Conservation (phyloP, 441 rosid genomes). For the Macaranga tanarius region DNA sequence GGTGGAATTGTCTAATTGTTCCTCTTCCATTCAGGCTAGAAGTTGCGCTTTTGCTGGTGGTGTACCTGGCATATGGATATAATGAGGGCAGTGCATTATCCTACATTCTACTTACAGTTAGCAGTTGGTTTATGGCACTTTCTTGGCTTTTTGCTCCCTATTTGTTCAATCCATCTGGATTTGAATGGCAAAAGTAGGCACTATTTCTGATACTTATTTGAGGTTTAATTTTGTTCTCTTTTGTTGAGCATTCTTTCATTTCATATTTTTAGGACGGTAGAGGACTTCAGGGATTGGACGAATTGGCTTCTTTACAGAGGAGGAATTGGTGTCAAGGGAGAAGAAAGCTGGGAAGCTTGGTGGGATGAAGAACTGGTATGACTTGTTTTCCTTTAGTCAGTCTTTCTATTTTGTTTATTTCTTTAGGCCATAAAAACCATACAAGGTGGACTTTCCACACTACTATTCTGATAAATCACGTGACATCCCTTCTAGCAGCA, state of each 20-base stretch:
- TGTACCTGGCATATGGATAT: constrained; percentile 87
- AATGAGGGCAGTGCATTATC: constrained; percentile 75
- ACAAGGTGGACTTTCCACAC: not conserved
- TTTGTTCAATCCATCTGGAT: constrained; percentile 96
- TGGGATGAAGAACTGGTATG: constrained; percentile 99
- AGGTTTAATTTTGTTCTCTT: not conserved
- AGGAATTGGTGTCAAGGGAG: constrained; percentile 99
- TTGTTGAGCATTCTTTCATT: constrained; percentile 13
- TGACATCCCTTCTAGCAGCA: not conserved
- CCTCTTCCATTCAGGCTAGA: constrained; percentile 60
- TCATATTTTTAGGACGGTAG: constrained; percentile 69
- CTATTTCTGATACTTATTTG: constrained; percentile 19
- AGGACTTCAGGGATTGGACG: constrained; percentile 99
- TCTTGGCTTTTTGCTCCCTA: constrained; percentile 99
- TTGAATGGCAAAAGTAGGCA: constrained; percentile 98
- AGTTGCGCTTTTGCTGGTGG: constrained; percentile 77
- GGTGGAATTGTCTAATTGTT: constrained; percentile 26
- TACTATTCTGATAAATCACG: too few relatives aligned
- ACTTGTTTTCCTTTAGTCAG: constrained; percentile 14
- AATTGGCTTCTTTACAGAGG: constrained; percentile 99
- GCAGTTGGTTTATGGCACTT: constrained; percentile 98
- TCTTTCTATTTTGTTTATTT: not conserved
- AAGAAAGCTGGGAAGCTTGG: constrained; percentile 99
- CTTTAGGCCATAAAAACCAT: not conserved
- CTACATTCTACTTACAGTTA: constrained; percentile 80